Evolutionary conservation across 2,329 filamentous ascomycete genomes (phyloP), one percentile per base, ranked within the genome.

Genomic region (Xylariaceae sp.): DNA sequence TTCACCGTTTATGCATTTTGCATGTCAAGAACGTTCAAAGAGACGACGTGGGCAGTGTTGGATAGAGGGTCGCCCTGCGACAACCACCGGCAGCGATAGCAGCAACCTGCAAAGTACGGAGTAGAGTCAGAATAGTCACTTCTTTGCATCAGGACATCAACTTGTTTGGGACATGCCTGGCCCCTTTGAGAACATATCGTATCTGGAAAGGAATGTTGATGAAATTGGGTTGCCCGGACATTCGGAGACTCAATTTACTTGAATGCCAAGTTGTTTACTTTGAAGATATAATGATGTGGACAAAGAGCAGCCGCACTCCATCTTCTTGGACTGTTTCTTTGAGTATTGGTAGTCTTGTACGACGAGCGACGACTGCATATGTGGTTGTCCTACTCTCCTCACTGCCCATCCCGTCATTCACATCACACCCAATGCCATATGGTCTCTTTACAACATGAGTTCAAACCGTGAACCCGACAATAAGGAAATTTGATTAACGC

Each of bases 161-260:
- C 22, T 15, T 6, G 27, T 17, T 32, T 17, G 35, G 22, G 22
- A 27, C 22, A 5, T 27, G 4, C 22, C 22, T 27, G 22, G 7
- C 22, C 22, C 22, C 22, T 27, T 27, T 27, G 22, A 27, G 22
- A 35, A 32, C 45, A 33, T 38, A 31, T 49, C 40, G 27, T 14
- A 39, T n/a, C 35, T 45, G 42, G 19, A 46, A 42, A 46, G 30
- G 30, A 44, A 36, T 33, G 41, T 15, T 31, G 32, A 54, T 54
- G 54, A 55, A 62, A 63, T 62, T 41, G 56, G 48, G 62, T 62
- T 64, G 60, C 60, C 58, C 49, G 56, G 59, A 53, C 61, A 62
- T 48, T 47, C 40, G 27, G 41, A 42, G 11, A 30, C 11, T 48
- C 44, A 50, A 54, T 56, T 53, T 54, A 48, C 49, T 39, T 43